phyloP scores from a whole-genome alignment of 768 basidiomycete species.

The Panellus pusillus region DNA sequence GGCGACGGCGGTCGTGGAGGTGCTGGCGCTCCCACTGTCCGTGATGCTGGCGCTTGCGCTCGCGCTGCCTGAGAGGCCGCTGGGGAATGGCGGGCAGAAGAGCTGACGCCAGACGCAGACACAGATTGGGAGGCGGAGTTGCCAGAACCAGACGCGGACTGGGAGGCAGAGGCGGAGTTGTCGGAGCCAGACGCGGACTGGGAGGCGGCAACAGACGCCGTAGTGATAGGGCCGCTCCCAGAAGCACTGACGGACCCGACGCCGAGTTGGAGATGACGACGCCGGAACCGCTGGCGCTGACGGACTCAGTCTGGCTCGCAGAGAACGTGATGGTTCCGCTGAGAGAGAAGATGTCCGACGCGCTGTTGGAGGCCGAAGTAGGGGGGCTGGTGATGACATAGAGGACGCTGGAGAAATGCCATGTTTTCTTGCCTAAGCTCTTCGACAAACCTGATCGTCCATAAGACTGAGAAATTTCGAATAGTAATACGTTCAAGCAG shows the following conservation, averaged over 20 bases:
- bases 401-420: slow-evolving; percentile 20
- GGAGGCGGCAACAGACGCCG: not conserved
- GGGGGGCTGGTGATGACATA: too few relatives aligned
- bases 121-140: not conserved
- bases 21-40: not conserved
- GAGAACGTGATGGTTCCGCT: not conserved
- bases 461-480: slow-evolving; percentile 17
- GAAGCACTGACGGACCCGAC: not conserved
- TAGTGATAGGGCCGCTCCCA: too few relatives aligned
- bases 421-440: slow-evolving; percentile 52
- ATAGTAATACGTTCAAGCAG: not conserved
- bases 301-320: not conserved
- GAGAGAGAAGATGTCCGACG: not conserved
- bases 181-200: not conserved
- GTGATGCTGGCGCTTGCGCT: not conserved
- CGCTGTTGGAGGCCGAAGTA: too few relatives aligned
- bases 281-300: slow-evolving; percentile 11
- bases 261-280: not conserved
- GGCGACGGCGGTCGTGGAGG: slow-evolving; percentile 2
- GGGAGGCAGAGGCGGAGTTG: not conserved
- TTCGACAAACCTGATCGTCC: slow-evolving; percentile 32
- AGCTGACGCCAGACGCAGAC: not conserved
- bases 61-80: slow-evolving; percentile 4
- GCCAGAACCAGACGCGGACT: not conserved
- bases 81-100: slow-evolving; percentile 2